phyloP scores from a whole-genome alignment of 208 protist genomes.

The Crithidia brevicula region DNA sequence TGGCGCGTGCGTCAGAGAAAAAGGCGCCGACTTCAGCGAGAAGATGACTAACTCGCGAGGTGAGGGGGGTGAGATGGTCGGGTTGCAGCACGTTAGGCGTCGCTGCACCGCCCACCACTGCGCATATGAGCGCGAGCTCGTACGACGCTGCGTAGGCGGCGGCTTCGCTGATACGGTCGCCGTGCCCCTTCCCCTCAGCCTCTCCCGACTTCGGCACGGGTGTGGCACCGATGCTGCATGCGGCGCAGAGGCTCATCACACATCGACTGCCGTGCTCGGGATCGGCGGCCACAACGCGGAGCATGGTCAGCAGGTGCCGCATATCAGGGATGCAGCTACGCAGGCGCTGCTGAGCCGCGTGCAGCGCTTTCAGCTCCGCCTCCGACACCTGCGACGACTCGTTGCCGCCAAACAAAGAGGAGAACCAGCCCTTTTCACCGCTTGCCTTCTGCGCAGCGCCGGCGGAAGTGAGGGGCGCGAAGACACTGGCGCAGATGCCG shows the following conservation, averaged over 20 bases:
- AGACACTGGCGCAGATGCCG: slow-evolving; percentile 31
- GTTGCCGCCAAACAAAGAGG: slow-evolving; percentile 45
- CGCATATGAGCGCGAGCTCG: slow-evolving; percentile 28
- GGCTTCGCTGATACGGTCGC: slow-evolving; percentile 21
- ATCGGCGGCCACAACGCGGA: slow-evolving; percentile 24
- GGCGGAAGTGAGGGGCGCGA: slow-evolving; percentile 13
- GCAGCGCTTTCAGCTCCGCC: slow-evolving; percentile 30
- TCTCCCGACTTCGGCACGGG: not conserved
- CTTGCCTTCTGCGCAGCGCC: slow-evolving; percentile 9
- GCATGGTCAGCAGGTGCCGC: slow-evolving; percentile 42
- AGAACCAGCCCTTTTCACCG: slow-evolving; percentile 47
- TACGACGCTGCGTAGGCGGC: slow-evolving; percentile 35
- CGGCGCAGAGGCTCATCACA: slow-evolving; percentile 25
- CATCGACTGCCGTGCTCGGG: slow-evolving; percentile 7
- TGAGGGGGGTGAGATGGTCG: slow-evolving; percentile 18
- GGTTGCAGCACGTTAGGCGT: slow-evolving; percentile 14
- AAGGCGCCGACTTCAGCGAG: slow-evolving; percentile 23
- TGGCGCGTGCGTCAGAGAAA: slow-evolving; percentile 19
- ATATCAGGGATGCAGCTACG: slow-evolving; percentile 47
- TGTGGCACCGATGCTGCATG: slow-evolving; percentile 17
- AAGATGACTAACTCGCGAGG: slow-evolving; percentile 13
- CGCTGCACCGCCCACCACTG: slow-evolving; percentile 21
- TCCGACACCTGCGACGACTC: slow-evolving; percentile 29
- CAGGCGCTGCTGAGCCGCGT: slow-evolving; percentile 37
- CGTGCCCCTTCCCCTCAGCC: not conserved